Conservation (phyloP, 495 filamentous ascomycete genomes). For the Neurospora cerealis region DNA sequence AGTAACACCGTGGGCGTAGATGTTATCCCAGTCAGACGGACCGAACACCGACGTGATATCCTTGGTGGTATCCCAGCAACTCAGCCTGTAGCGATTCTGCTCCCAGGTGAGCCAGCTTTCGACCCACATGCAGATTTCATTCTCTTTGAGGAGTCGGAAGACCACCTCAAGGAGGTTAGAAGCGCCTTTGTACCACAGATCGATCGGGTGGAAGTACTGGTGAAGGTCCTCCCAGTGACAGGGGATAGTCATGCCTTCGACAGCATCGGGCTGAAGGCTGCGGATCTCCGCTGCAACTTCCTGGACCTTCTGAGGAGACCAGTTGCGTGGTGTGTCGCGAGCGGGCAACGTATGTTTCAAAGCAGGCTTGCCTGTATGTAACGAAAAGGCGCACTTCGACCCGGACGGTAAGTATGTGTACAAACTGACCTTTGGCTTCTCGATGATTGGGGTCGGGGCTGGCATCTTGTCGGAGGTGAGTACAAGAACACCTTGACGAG, state of each 20-base stretch:
- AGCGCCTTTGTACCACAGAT: slow-evolving; percentile 35
- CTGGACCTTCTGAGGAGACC: slow-evolving; percentile 16
- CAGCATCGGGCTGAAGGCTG: slow-evolving; percentile 20
- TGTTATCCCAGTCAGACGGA: neutral
- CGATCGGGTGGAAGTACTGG: slow-evolving; percentile 42
- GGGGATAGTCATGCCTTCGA: slow-evolving; percentile 16
- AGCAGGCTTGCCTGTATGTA: slow-evolving; percentile 10
- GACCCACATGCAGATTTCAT: slow-evolving; percentile 17
- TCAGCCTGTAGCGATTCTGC: slow-evolving; percentile 11
- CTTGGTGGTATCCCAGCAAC: slow-evolving; percentile 7
- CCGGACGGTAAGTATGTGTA: slow-evolving; percentile 19
- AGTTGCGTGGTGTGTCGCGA: slow-evolving; percentile 9
- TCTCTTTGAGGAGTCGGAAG: slow-evolving; percentile 20
- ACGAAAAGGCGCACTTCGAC: slow-evolving; percentile 26
- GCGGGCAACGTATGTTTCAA: slow-evolving; percentile 15
- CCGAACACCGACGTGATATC: slow-evolving; percentile 19
- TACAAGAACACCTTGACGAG: neutral
- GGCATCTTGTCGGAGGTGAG: slow-evolving; percentile 2
- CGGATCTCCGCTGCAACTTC: slow-evolving; percentile 19
- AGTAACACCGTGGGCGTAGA: neutral
- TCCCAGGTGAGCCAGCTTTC: slow-evolving; percentile 10
- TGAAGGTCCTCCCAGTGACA: slow-evolving; percentile 28
- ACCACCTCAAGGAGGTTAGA: slow-evolving; percentile 35
- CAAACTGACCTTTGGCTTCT: slow-evolving; percentile 8
- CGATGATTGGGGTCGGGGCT: neutral